Evolutionary conservation across 192 early-diverging fungal genomes (phyloP).

Genomic region (Funneliformis geosporum): DNA sequence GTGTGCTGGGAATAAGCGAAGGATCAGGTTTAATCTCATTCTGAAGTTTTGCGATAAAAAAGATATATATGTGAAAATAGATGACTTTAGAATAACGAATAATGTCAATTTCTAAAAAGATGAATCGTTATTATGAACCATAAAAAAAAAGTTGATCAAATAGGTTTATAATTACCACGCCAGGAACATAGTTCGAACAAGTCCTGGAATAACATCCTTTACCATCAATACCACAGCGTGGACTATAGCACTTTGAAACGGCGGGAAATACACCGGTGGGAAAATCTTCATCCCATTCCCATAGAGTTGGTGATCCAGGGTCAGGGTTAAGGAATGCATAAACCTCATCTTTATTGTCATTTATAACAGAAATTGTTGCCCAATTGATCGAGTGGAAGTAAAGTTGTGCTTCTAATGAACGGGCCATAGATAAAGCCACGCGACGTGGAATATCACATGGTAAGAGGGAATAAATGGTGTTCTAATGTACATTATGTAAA

Average conservation of each 20-base stretch:
- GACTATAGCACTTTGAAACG: slow-evolving; percentile 32
- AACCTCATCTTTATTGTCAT: slow-evolving; percentile 25
- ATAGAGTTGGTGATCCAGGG: not conserved
- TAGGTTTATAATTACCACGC: slow-evolving; percentile 8
- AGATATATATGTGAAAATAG: not conserved
- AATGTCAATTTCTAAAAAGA: not conserved
- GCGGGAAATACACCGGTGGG: slow-evolving; percentile 32
- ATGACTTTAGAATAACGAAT: not conserved
- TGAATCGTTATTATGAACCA: too few relatives aligned
- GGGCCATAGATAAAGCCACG: slow-evolving; percentile 28
- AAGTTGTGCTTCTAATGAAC: slow-evolving; percentile 32
- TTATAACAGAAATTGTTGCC: slow-evolving; percentile 13
- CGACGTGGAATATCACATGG: not conserved
- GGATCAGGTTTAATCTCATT: not conserved
- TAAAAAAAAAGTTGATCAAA: not conserved
- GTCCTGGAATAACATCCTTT: slow-evolving; percentile 33
- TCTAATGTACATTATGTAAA: not conserved
- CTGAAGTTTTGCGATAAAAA: not conserved
- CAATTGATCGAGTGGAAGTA: slow-evolving; percentile 31
- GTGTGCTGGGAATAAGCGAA: not conserved
- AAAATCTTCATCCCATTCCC: slow-evolving; percentile 34
- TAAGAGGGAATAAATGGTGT: slow-evolving; percentile 11
- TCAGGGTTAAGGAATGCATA: slow-evolving; percentile 26
- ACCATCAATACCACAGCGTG: slow-evolving; percentile 25
- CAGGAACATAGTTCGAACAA: slow-evolving; percentile 32